phyloP scores from a whole-genome alignment of 139 green algal genomes.

The Chlorella sp. region DNA sequence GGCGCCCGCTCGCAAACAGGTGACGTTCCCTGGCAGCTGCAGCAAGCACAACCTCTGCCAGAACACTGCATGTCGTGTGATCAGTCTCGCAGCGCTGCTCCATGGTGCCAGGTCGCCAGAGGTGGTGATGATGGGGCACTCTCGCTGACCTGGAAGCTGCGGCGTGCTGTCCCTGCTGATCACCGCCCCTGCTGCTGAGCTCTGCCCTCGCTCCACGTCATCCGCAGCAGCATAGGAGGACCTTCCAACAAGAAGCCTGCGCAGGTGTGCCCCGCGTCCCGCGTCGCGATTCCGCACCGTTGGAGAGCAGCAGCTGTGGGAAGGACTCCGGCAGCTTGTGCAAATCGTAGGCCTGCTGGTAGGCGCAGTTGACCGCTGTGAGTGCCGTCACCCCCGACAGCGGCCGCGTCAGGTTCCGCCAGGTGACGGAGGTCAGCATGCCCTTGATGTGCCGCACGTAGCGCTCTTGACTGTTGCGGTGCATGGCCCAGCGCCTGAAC shows the following conservation, averaged over 20 bases:
- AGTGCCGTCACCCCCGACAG: not conserved
- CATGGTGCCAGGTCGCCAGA: not conserved
- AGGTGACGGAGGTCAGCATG: conserved; percentile 2
- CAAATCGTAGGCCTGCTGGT: not conserved
- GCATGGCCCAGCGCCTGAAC: not conserved
- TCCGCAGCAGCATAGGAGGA: too few species aligned
- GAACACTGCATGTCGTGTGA: not conserved
- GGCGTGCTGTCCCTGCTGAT: not conserved
- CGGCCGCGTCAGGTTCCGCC: not conserved
- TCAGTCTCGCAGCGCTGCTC: not conserved
- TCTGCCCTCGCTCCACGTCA: too few species aligned
- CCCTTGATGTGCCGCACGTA: conserved; percentile 6
- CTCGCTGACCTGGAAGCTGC: not conserved
- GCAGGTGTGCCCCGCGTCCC: too few species aligned
- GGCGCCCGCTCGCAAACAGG: not conserved
- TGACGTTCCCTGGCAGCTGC: not conserved
- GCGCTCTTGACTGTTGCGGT: not conserved
- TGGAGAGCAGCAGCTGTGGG: not conserved
- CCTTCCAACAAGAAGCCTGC: too few species aligned
- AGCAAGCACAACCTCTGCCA: too few species aligned
- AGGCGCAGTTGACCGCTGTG: not conserved
- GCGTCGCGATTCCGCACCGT: too few species aligned
- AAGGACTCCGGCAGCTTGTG: not conserved
- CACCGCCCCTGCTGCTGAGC: too few species aligned
- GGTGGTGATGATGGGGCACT: not conserved